Evolutionary conservation across 805 yeast genomes (phyloP).

Genomic region (Metschnikowia borealis): DNA sequence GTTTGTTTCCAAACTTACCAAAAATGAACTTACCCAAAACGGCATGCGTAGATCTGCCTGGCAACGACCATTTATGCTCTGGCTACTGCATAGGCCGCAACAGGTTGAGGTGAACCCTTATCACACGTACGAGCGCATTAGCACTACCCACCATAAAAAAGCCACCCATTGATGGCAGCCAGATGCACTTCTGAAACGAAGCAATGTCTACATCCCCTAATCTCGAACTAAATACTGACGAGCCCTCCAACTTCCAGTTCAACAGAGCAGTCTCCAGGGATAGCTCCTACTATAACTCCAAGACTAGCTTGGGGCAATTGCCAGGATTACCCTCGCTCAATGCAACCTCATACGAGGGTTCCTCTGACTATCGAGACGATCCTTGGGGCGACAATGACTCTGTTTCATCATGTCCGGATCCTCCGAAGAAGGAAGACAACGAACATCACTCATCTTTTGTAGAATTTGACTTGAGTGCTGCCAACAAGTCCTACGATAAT

Average conservation of each 20-base stretch:
- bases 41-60: background rate
- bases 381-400: background rate
- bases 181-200: background rate
- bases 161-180: background rate
- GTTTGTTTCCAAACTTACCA: too few species aligned
- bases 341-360: background rate
- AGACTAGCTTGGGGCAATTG: constrained; percentile 10
- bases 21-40: background rate
- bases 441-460: constrained; percentile 11
- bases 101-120: background rate
- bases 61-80: background rate
- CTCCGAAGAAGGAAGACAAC: background rate
- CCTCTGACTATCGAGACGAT: background rate
- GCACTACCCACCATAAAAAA: background rate
- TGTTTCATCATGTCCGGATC: background rate
- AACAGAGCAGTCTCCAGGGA: constrained; percentile 7
- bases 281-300: constrained; percentile 9
- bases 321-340: constrained; percentile 14
- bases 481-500: constrained; percentile 5
- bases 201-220: background rate
- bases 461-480: constrained; percentile 27
- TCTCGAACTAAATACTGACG: background rate
- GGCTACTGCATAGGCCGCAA: constrained; percentile 1
- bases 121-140: background rate
- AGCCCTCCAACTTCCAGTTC: background rate